These are phyloP conservation scores for Colletotrichum orbiculare DNA, from an alignment of 2,329 filamentous ascomycete species.

Conservation along the genomic window DNA sequence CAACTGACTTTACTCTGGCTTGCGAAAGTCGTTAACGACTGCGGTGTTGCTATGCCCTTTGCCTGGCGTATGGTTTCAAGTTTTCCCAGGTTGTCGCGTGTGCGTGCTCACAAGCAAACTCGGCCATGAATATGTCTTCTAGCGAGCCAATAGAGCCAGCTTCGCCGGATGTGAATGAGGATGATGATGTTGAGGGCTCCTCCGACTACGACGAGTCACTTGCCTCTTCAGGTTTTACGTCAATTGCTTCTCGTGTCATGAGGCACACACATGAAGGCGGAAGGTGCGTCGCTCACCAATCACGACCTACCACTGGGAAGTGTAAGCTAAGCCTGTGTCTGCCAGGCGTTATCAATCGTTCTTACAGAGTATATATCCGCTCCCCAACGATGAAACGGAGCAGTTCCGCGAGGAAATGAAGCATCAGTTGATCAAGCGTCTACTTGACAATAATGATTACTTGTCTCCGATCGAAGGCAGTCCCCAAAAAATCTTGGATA, in stretches of 20 bases:
- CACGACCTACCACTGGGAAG: neutral
- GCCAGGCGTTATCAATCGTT: conserved; percentile 61
- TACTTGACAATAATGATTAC: conserved; percentile 55
- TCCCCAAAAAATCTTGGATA: conserved; percentile 61
- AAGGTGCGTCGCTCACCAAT: conserved; percentile 28
- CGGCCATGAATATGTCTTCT: conserved; percentile 27
- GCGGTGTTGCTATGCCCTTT: conserved; percentile 5
- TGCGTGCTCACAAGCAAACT: too few relatives aligned
- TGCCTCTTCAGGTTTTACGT: conserved; percentile 53
- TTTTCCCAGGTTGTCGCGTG: neutral
- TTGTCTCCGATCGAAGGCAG: conserved; percentile 56
- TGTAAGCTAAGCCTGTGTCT: conserved; percentile 14
- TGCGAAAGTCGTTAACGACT: too few relatives aligned
- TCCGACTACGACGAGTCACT: conserved; percentile 54
- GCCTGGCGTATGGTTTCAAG: neutral
- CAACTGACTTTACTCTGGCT: neutral
- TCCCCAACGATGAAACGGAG: conserved; percentile 65
- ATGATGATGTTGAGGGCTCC: conserved; percentile 42
- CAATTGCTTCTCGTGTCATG: conserved; percentile 43
- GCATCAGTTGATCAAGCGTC: conserved; percentile 60
- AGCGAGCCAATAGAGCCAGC: conserved; percentile 34
- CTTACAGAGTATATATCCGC: conserved; percentile 57
- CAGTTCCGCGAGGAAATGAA: conserved; percentile 60
- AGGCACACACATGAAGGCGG: conserved; percentile 36
- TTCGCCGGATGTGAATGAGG: conserved; percentile 20